Percentiles rank a stretch among this genome's conserved stretches.
phyloP scores from a whole-genome alignment of 257 asterid species.

The Sherardia arvensis region DNA sequence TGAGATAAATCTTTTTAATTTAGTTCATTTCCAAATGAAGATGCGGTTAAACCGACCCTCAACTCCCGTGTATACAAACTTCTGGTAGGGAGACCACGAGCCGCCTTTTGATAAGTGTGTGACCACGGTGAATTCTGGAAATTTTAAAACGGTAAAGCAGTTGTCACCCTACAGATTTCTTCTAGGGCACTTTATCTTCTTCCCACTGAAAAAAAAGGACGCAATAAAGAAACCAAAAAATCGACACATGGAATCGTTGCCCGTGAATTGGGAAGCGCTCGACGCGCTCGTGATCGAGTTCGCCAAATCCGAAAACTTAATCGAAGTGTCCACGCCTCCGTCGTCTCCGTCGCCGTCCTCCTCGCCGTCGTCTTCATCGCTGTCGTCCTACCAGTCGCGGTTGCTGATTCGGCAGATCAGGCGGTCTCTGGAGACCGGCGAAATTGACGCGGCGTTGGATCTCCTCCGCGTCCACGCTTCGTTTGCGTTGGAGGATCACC shows the following conservation, averaged over 20 bases:
- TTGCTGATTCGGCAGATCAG: constrained; percentile 75
- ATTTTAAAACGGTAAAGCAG: background rate
- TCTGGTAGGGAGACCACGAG: background rate
- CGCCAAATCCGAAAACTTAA: constrained; percentile 76
- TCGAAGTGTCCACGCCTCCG: constrained; percentile 46
- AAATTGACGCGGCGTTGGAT: constrained; percentile 65
- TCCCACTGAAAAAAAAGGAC: background rate
- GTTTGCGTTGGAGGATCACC: constrained; percentile 70
- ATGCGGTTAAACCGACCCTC: too few relatives aligned
- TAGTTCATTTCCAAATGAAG: too few relatives aligned
- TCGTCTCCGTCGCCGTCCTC: constrained; percentile 21
- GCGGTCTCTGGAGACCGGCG: constrained; percentile 65
- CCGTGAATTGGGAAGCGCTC: constrained; percentile 89
- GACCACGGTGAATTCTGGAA: background rate
- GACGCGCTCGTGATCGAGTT: constrained; percentile 84
- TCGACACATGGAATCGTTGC: constrained; percentile 47
- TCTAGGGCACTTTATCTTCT: background rate
- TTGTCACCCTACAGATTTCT: background rate
- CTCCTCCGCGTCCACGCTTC: constrained; percentile 63
- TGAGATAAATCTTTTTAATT: too few relatives aligned
- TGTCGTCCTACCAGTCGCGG: constrained; percentile 67
- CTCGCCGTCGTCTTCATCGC: constrained; percentile 21
- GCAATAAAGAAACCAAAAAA: background rate
- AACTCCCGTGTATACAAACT: background rate
- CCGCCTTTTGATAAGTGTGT: background rate